These are phyloP conservation scores for Tephrocybe sp. DNA, from an alignment of 768 basidiomycete species.

Conservation along the genomic window DNA sequence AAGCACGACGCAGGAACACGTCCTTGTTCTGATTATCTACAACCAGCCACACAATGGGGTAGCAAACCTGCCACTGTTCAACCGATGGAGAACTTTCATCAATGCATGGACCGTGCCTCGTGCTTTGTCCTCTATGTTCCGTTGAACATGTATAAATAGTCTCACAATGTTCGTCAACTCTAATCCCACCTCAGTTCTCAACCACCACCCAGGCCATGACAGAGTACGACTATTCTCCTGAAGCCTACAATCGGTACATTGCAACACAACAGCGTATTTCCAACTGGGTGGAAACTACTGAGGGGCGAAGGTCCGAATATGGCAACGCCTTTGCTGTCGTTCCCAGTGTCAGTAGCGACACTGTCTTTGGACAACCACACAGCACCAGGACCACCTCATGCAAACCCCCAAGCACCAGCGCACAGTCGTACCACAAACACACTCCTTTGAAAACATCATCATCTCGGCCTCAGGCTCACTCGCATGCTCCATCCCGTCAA, in stretches of 20 bases:
- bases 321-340: slow-evolving; percentile 13
- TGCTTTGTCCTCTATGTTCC: slow-evolving; percentile 1
- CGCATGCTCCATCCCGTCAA: background rate
- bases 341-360: background rate
- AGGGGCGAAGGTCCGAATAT: slow-evolving; percentile 16
- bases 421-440: slow-evolving; percentile 10
- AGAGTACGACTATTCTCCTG: slow-evolving; percentile 50
- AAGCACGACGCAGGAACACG: too few species aligned
- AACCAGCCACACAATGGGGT: too few species aligned
- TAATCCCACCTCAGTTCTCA: background rate
- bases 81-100: slow-evolving; percentile 8
- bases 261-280: slow-evolving; percentile 40
- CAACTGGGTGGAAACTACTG: slow-evolving; percentile 38
- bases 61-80: too few species aligned
- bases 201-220: slow-evolving; percentile 40
- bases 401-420: background rate
- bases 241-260: slow-evolving; percentile 40
- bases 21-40: too few species aligned
- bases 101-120: slow-evolving; percentile 10
- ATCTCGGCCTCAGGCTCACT: background rate
- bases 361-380: background rate
- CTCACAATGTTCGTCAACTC: background rate
- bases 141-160: slow-evolving; percentile 9
- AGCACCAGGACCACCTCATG: background rate
- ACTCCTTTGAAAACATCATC: background rate